phyloP scores from a whole-genome alignment of 805 yeast genomes.

The Monosporozyma yasuniensis region DNA sequence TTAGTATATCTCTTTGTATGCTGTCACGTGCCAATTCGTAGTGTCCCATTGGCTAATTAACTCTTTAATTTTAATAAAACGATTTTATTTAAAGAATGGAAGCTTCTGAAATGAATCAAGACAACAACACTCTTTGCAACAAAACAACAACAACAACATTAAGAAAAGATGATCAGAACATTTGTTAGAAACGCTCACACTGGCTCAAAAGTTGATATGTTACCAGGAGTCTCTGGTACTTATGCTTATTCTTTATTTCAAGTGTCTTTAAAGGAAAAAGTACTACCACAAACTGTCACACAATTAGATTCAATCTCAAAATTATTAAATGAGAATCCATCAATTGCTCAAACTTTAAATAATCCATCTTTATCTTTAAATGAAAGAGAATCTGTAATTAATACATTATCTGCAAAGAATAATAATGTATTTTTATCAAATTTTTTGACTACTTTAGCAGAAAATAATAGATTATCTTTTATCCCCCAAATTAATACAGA shows the following conservation, averaged over 20 bases:
- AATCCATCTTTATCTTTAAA: conserved; percentile 77
- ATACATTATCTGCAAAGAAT: conserved; percentile 35
- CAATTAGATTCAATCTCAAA: background rate
- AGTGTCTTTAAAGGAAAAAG: conserved; percentile 43
- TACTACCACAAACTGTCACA: background rate
- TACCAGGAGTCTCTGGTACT: conserved; percentile 81
- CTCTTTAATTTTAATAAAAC: no score
- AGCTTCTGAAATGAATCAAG: no score
- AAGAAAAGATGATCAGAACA: background rate
- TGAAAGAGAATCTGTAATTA: conserved; percentile 67
- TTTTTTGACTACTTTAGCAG: conserved; percentile 78
- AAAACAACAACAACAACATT: no score
- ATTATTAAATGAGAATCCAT: background rate
- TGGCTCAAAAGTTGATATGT: background rate
- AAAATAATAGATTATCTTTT: conserved; percentile 83
- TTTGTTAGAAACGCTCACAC: background rate
- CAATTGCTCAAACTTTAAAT: conserved; percentile 30
- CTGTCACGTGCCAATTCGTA: no score
- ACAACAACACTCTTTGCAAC: no score
- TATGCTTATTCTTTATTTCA: conserved; percentile 91
- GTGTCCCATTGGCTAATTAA: no score
- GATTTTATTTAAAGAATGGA: no score
- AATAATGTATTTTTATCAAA: conserved; percentile 53
- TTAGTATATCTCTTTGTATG: no score
- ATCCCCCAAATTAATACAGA: conserved; percentile 57